Conservation (phyloP, 805 yeast species). For the Yamadazyma akitaensis region DNA sequence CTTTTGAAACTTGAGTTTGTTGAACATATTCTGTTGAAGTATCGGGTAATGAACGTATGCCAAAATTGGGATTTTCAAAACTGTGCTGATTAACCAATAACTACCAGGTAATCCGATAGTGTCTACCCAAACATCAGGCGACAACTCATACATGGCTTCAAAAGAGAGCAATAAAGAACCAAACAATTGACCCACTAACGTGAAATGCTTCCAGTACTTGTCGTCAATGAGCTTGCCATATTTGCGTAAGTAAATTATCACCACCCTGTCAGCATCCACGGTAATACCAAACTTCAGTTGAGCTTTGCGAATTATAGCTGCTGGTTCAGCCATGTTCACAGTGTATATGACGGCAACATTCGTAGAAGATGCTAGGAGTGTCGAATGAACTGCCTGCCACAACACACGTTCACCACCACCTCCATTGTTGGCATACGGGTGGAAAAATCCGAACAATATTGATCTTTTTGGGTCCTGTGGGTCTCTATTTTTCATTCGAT, state of each 20-base stretch:
- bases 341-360: constrained; percentile 72
- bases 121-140: constrained; percentile 91
- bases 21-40: constrained; percentile 83
- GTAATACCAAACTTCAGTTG: constrained; percentile 51
- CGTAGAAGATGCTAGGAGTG: constrained; percentile 46
- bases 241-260: constrained; percentile 56
- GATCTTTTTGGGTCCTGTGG: constrained; percentile 37
- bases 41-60: constrained; percentile 96
- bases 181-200: constrained; percentile 82
- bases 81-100: constrained; percentile 59
- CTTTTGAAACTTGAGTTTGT: constrained; percentile 43
- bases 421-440: constrained; percentile 92
- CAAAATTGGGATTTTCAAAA: constrained; percentile 68
- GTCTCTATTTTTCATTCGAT: constrained; percentile 28
- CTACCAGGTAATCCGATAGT: constrained; percentile 92
- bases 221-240: constrained; percentile 63
- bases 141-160: constrained; percentile 64
- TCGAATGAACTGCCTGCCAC: constrained; percentile 86
- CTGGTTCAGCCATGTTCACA: constrained; percentile 54
- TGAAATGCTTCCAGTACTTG: constrained; percentile 69
- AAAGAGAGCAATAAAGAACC: constrained; percentile 69
- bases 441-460: constrained; percentile 79
- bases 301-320: constrained; percentile 51
- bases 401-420: constrained; percentile 98
- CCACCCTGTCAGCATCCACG: constrained; percentile 45